A percentile compares a stretch with the other conserved stretches of the same genome.
These are phyloP conservation scores for Schizophyllum commune DNA, from an alignment of 1,284 basidiomycete genomes.

Conservation along the genomic window DNA sequence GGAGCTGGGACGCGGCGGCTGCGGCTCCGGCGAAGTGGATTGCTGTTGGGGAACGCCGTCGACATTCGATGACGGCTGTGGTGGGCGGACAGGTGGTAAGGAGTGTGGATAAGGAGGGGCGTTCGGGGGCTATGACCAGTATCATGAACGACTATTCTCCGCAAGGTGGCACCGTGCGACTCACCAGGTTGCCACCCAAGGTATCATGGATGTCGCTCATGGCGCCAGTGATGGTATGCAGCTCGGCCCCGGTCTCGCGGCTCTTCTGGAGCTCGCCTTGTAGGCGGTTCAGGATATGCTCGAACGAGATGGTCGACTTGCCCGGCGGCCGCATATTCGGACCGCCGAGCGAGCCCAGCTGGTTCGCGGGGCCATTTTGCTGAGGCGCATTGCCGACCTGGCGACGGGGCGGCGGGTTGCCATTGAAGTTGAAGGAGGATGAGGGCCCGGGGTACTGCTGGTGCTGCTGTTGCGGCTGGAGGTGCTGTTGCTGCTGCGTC, in stretches of 20 bases:
- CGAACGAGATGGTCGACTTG: conserved; percentile 75
- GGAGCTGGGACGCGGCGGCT: conserved; percentile 3
- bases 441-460: conserved; percentile 16
- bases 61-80: conserved; percentile 27
- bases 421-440: conserved; percentile 31
- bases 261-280: conserved; percentile 92
- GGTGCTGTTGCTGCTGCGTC: conserved; percentile 35
- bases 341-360: conserved; percentile 62
- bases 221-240: conserved; percentile 72
- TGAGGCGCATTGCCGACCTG: conserved; percentile 8
- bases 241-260: conserved; percentile 87
- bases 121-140: conserved; percentile 40
- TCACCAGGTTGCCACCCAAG: conserved; percentile 74
- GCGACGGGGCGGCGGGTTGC: conserved; percentile 11
- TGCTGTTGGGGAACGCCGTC: neutral
- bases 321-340: conserved; percentile 61
- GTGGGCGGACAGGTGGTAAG: conserved; percentile 59
- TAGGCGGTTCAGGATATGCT: conserved; percentile 72
- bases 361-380: conserved; percentile 12
- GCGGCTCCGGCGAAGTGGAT: conserved; percentile 11
- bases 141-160: conserved; percentile 2
- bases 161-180: conserved; percentile 21
- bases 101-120: conserved; percentile 51
- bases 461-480: conserved; percentile 20
- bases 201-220: conserved; percentile 93